Base-by-base conservation (phyloP, 371 early-diverging fungal genomes). In the Actinomortierella wolfii region DNA sequence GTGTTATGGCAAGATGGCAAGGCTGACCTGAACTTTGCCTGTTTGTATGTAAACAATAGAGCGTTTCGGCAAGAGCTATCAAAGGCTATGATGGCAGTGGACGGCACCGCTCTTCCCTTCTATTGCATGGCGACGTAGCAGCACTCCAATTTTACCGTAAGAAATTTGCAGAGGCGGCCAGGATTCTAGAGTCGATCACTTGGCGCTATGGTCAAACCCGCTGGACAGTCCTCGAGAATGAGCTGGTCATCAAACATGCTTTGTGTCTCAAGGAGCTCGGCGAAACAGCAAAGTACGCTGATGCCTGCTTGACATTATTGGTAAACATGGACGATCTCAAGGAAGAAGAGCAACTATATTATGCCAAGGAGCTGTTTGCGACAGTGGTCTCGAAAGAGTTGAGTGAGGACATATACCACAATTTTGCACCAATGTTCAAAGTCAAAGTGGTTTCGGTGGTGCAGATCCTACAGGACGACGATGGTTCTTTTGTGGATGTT, bases 91-190 rank as follows among this genome's bases (percentile, higher is more conserved):
- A 92, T 61, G 76, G 78, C 1, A 84, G 89, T 60, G 75, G 79
- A 20, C 82, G 92, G 34, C 70, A 79, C 28, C 81, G 88, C 52
- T 86, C 89, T 0, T 85, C 85, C 0, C 54, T 86, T 20, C 81
- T 86, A 15, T 71, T 92, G 14, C 89, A 89, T 54, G 85, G 88
- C 2, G 93, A 93, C 59, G 85, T 92, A 48, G 93, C 94, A 0
- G 82, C 86, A 2, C 67, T 92, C 11, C 85, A 90, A 74, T 92
- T 86, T 92, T 93, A 76, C 40, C 81, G 92, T 45, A 79, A 80
- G 48, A 83, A 84, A 49, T 87, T 87, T 59, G 82, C 80, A 13
- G 88, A 87, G 56, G 92, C 93, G 0, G 86, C 88, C 0, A 76
- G 81, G 20, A 80, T 88, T 17, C 85, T 88, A 76, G 89, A 89